Percentiles rank a stretch among this genome's conserved stretches.
Evolutionary conservation across 2,329 filamentous ascomycete species (phyloP).

Genomic region (Amesomyces nigricolor): DNA sequence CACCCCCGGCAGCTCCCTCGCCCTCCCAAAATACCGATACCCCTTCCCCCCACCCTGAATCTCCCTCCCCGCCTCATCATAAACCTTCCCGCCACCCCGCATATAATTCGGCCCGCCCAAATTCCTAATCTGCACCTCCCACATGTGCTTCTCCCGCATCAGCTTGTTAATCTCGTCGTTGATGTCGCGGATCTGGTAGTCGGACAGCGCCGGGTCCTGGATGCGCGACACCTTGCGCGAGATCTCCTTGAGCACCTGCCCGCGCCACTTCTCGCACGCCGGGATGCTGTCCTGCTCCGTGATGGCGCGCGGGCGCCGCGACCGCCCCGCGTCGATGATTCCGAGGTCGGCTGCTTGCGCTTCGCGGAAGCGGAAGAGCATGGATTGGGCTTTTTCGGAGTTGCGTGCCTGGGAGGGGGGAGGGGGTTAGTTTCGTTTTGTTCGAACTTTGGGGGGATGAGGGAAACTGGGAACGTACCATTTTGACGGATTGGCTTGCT

Average conservation of each 20-base stretch:
- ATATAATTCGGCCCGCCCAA: conserved; percentile 97
- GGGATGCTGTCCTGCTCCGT: conserved; percentile 80
- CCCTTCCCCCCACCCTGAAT: conserved; percentile 75
- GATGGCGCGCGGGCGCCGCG: conserved; percentile 85
- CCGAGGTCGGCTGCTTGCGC: conserved; percentile 93
- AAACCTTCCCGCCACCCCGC: conserved; percentile 63
- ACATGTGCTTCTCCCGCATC: conserved; percentile 98
- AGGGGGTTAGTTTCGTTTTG: not conserved
- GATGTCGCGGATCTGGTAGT: conserved; percentile 94
- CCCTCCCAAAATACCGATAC: conserved; percentile 90
- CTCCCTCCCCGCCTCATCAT: conserved; percentile 68
- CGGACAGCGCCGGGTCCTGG: conserved; percentile 83
- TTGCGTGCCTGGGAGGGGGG: conserved; percentile 68
- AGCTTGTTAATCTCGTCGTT: conserved; percentile 99
- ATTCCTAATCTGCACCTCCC: conserved; percentile 95
- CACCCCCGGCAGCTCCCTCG: conserved; percentile 83
- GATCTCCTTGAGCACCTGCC: conserved; percentile 94
- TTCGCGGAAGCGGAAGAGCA: conserved; percentile 99
- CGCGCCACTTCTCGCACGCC: conserved; percentile 93
- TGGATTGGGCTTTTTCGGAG: conserved; percentile 97
- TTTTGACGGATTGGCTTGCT: conserved; percentile 12
- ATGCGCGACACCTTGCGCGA: conserved; percentile 95
- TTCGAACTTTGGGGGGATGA: not conserved
- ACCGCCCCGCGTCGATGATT: conserved; percentile 88
- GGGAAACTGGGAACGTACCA: conserved; percentile 5